These are phyloP conservation scores for Myxozyma sirexii DNA, from an alignment of 805 yeast species.

Conservation along the genomic window DNA sequence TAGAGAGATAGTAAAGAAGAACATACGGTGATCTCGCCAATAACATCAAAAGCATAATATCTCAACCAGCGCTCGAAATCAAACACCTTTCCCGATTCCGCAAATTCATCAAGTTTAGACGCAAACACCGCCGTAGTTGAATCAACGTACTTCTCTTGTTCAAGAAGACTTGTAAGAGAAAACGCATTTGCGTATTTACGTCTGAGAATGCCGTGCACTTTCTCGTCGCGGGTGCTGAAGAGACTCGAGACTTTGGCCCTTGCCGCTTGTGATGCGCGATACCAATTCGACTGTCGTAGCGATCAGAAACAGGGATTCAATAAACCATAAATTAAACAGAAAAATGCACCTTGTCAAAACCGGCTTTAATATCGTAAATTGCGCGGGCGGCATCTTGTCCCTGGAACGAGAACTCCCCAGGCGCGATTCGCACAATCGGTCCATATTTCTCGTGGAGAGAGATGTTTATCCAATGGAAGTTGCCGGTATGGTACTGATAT, in stretches of 20 bases:
- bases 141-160: neutral
- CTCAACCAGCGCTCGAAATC: neutral
- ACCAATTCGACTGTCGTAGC: neutral
- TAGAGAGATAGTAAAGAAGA: no score
- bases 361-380: neutral
- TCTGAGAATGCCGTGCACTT: neutral
- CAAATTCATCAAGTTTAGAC: neutral
- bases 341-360: neutral
- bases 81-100: neutral
- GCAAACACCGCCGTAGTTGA: neutral
- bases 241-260: neutral
- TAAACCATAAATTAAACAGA: neutral
- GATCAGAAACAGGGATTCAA: neutral
- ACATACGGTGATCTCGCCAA: constrained; percentile 5
- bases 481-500: neutral
- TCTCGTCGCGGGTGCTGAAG: neutral
- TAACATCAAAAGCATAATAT: constrained; percentile 7
- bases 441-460: neutral
- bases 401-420: neutral
- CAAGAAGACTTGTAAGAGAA: neutral
- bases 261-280: neutral
- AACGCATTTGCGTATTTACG: neutral
- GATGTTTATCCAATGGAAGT: neutral
- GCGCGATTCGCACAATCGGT: neutral
- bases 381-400: neutral